Evolutionary conservation across 169 alveolate genomes (phyloP).

Genomic region (Miamiensis avidus): DNA sequence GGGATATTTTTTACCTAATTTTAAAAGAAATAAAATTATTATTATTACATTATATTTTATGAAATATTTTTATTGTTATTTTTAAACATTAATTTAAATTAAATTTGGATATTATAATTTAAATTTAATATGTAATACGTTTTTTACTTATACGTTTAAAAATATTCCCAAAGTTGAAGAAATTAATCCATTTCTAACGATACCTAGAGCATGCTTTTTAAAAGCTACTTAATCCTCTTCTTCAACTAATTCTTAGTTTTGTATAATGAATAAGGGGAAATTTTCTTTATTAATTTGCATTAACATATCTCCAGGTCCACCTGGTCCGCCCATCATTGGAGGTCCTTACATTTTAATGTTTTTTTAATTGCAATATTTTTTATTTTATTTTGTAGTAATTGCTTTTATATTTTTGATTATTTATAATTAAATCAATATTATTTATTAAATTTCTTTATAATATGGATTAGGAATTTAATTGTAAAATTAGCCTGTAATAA

Average conservation of each 20-base stretch:
- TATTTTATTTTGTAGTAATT: too few species aligned
- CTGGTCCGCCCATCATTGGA: neutral
- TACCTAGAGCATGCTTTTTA: neutral
- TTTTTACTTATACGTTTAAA: conserved; percentile 12
- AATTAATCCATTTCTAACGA: conserved; percentile 5
- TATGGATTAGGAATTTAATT: too few species aligned
- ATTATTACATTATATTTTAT: too few species aligned
- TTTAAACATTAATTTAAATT: too few species aligned
- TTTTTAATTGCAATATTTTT: too few species aligned
- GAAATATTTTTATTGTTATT: neutral
- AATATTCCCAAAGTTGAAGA: neutral
- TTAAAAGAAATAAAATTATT: too few species aligned
- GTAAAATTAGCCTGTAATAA: too few species aligned
- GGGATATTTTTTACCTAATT: neutral
- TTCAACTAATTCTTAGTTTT: neutral
- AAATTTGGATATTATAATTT: too few species aligned
- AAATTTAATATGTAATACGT: neutral
- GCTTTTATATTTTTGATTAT: neutral
- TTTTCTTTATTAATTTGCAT: neutral
- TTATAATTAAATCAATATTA: too few species aligned
- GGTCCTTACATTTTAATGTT: neutral
- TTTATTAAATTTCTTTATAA: too few species aligned
- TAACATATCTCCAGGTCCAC: neutral
- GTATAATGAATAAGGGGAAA: neutral
- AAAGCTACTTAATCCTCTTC: neutral